Evolutionary conservation across 1,284 basidiomycete species (phyloP).

Genomic region (Boletus sp.): DNA sequence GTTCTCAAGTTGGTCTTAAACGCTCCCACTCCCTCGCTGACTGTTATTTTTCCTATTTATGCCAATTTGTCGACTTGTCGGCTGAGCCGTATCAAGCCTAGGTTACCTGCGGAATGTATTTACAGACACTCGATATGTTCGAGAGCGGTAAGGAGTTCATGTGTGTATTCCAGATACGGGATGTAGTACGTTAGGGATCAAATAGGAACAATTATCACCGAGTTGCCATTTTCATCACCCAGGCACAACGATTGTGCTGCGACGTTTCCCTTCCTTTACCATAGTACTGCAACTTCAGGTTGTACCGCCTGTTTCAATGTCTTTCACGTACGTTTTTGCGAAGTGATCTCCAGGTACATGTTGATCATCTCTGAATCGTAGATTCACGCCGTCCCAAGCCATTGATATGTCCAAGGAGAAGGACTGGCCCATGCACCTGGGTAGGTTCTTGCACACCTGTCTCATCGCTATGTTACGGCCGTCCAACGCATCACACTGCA

Average conservation of each 20-base stretch:
- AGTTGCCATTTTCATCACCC: no score
- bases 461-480: not conserved
- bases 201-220: no score
- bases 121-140: no score
- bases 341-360: not conserved
- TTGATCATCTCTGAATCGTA: slow-evolving; percentile 28
- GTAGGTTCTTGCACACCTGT: slow-evolving; percentile 34
- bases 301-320: slow-evolving; percentile 13
- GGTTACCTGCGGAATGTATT: slow-evolving; percentile 2
- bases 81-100: slow-evolving; percentile 14
- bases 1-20: slow-evolving; percentile 5
- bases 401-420: slow-evolving; percentile 61
- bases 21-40: not conserved
- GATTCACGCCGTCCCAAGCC: slow-evolving; percentile 53
- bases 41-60: slow-evolving; percentile 2
- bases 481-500: slow-evolving; percentile 24
- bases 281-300: not conserved
- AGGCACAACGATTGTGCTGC: no score
- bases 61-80: slow-evolving; percentile 8
- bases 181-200: not conserved
- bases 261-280: not conserved
- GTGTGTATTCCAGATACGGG: no score
- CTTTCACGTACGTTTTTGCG: slow-evolving; percentile 26
- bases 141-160: no score
- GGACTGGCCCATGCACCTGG: slow-evolving; percentile 64